Evolutionary conservation across 2,329 filamentous ascomycete genomes (phyloP), one percentile per base, ranked within the genome.

Genomic region (Ploettnerulaceae sp.): DNA sequence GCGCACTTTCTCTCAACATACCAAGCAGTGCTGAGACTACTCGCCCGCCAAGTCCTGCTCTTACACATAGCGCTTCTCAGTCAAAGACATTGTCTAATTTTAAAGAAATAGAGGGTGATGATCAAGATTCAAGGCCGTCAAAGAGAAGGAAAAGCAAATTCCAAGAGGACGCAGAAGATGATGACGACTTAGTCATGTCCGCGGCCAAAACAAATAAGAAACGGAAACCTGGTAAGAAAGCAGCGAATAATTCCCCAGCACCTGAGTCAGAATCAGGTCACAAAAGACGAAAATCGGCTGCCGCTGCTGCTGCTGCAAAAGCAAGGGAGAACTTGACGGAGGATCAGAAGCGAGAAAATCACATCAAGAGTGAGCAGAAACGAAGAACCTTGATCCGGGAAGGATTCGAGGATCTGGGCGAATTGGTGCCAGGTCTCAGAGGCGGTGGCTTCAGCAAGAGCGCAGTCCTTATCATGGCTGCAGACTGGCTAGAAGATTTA

Each of bases 321-420:
- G 61, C 72, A 2, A 69, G 84, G 20, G 77, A 83, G 58, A 83
- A 83, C 53, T 64, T 93, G 3, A 79, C 81, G 0, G 86, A 91
- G 56, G 82, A 85, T 50, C 85, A 93, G 66, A 93, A 91, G 66
- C 75, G 87, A 35, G 83, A 82, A 59, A 95, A 95, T 57, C 88
- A 94, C 61, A 93, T 95, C 54, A 75, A 82, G 42, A 93, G 88
- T 42, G 89, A 94, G 63, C 87, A 95, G 67, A 94, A 93, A 66
- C 77, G 89, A 25, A 76, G 89, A 37, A 88, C 87, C 20, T 71
- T 89, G 34, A 86, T 86, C 58, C 85, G 89, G 61, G 77, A 86
- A 55, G 87, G 87, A 0, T 95, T 91, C 57, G 84, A 89, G 33
- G 85, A 91, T 48, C 69, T 95, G n/a, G 79, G 79, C 54, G 74